A percentile compares a stretch with the other conserved stretches of the same genome.
Conservation (phyloP, 306 rosid species). For the Lathyrus tuberosus region DNA sequence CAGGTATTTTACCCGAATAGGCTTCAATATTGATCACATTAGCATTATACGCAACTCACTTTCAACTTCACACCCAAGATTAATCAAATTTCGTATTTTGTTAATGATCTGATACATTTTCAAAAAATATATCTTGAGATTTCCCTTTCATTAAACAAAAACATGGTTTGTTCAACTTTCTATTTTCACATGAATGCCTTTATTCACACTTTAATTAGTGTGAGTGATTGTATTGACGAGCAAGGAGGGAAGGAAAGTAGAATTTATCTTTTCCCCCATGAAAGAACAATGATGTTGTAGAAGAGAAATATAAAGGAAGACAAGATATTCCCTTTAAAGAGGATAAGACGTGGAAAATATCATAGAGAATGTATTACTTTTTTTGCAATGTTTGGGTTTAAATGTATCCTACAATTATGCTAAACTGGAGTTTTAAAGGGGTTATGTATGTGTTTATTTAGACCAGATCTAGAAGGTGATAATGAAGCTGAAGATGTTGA, state of each 20-base stretch:
- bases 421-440: conserved; percentile 33
- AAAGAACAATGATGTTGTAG: background rate
- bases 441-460: conserved; percentile 46
- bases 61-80: conserved; percentile 20
- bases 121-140: conserved; percentile 2
- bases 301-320: conserved; percentile 2
- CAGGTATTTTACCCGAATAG: conserved; percentile 57
- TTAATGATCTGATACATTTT: conserved; percentile 9
- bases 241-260: conserved; percentile 3
- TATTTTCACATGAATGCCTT: background rate
- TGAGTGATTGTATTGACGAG: background rate
- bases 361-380: background rate
- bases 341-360: background rate
- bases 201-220: conserved; percentile 6
- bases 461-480: conserved; percentile 87
- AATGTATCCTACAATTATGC: conserved; percentile 27
- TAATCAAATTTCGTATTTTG: conserved; percentile 19
- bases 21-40: conserved; percentile 16
- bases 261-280: conserved; percentile 4
- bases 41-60: conserved; percentile 3
- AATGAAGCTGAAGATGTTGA: conserved; percentile 95
- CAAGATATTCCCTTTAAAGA: background rate
- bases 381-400: conserved; percentile 1
- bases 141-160: conserved; percentile 4
- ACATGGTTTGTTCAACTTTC: background rate